Evolutionary conservation across 495 filamentous ascomycete genomes (phyloP).

Genomic region (Neurospora sp.): DNA sequence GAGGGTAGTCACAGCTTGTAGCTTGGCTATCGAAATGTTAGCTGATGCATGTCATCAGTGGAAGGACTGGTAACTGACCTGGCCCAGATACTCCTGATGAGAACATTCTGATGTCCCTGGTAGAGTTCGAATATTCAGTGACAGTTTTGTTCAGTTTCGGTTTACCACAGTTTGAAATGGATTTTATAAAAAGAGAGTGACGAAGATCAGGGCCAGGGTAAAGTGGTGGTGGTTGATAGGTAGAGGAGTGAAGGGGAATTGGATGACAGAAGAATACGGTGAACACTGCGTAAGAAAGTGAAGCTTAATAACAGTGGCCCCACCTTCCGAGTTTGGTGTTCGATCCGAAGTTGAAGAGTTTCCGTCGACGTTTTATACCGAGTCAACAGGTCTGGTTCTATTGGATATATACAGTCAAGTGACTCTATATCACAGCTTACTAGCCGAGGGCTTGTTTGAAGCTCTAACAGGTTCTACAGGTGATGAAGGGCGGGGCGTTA

Average conservation of each 20-base stretch:
- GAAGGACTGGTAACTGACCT: neutral
- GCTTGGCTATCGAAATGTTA: slow-evolving; percentile 41
- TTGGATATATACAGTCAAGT: neutral
- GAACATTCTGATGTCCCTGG: neutral
- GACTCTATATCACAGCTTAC: neutral
- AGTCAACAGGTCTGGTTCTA: neutral
- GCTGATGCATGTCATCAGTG: neutral
- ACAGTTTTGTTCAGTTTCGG: neutral
- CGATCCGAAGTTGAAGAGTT: neutral
- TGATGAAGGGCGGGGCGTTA: neutral
- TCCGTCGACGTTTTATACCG: neutral
- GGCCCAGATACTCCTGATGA: neutral
- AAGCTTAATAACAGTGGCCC: neutral
- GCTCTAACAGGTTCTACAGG: neutral
- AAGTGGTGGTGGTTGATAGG: neutral
- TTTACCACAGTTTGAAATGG: neutral
- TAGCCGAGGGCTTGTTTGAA: neutral
- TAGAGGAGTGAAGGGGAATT: neutral
- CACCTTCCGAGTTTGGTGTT: neutral
- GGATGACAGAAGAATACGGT: neutral
- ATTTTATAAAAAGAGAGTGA: neutral
- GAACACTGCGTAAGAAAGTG: neutral
- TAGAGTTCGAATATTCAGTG: neutral
- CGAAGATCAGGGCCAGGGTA: neutral
- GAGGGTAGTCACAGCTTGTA: slow-evolving; percentile 50